Conservation (phyloP, 257 asterid genomes). For the Nicotiana noctiflora region DNA sequence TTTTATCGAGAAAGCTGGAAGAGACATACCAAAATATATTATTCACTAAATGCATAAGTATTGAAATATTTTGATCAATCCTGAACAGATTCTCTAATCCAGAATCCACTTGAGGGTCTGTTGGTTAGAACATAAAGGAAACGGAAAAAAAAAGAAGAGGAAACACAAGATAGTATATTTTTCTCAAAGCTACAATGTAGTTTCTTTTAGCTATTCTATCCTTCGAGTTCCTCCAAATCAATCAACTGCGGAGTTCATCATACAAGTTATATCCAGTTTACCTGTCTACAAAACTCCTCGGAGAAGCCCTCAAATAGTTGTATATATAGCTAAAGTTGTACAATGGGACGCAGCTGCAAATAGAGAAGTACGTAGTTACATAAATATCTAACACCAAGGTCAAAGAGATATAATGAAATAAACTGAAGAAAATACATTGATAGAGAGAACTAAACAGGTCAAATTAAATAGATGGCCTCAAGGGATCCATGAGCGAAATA, state of each 20-base stretch:
- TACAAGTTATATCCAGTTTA: slow-evolving; percentile 3
- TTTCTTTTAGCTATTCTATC: background rate
- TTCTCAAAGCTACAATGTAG: background rate
- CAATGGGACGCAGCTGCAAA: slow-evolving; percentile 80
- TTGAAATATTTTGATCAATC: background rate
- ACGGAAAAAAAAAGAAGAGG: background rate
- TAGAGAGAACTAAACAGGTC: background rate
- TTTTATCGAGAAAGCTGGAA: slow-evolving; percentile 66
- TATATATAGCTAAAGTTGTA: slow-evolving; percentile 88
- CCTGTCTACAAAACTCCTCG: slow-evolving; percentile 98
- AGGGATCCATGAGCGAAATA: too few relatives aligned
- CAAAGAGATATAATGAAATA: background rate
- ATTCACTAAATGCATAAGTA: background rate
- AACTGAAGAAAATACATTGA: background rate
- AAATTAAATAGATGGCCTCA: too few relatives aligned
- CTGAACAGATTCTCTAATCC: background rate
- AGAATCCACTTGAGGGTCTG: background rate
- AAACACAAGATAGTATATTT: background rate
- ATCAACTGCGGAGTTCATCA: background rate
- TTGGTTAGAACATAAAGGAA: background rate
- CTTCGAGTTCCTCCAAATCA: background rate
- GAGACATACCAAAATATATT: slow-evolving; percentile 3
- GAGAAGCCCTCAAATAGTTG: slow-evolving; percentile 67
- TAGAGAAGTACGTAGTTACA: background rate
- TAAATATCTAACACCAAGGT: background rate